Conservation (phyloP, 2,329 filamentous ascomycete species). For the Cladophialophora exuberans region DNA sequence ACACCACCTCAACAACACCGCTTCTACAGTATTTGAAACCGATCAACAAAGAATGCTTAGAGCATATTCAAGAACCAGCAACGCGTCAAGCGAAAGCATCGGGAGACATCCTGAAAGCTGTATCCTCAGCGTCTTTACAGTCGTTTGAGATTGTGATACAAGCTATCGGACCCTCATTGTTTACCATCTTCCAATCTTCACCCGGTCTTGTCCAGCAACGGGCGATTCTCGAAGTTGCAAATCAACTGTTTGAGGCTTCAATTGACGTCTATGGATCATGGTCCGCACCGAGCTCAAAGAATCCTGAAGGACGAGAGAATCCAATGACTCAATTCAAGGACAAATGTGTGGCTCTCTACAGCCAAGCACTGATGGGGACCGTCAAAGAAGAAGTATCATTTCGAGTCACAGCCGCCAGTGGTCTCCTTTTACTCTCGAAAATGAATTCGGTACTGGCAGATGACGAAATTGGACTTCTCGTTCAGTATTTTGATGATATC, state of each 20-base stretch:
- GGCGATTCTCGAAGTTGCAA: conserved; percentile 64
- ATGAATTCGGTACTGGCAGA: conserved; percentile 54
- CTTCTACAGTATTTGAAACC: conserved; percentile 61
- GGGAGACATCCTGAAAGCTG: conserved; percentile 61
- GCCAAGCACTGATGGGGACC: conserved; percentile 56
- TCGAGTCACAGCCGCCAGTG: conserved; percentile 51
- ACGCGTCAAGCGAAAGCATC: conserved; percentile 69
- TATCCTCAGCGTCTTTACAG: conserved; percentile 58
- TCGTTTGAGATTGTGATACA: conserved; percentile 61
- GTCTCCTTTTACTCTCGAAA: conserved; percentile 50
- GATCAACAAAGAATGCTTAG: conserved; percentile 68
- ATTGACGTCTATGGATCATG: conserved; percentile 61
- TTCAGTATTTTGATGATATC: conserved; percentile 63
- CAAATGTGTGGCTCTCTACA: conserved; percentile 58
- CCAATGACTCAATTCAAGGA: conserved; percentile 54
- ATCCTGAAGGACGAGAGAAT: conserved; percentile 42
- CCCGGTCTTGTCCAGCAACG: conserved; percentile 65
- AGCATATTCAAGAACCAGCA: conserved; percentile 69
- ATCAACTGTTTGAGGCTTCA: conserved; percentile 61
- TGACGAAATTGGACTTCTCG: conserved; percentile 56
- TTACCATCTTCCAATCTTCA: conserved; percentile 63
- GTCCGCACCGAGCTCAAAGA: conserved; percentile 46
- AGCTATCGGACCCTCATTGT: conserved; percentile 60
- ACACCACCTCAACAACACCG: conserved; percentile 38
- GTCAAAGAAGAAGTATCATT: conserved; percentile 57